phyloP scores from a whole-genome alignment of 768 basidiomycete genomes.

The Boletus reticuloceps region DNA sequence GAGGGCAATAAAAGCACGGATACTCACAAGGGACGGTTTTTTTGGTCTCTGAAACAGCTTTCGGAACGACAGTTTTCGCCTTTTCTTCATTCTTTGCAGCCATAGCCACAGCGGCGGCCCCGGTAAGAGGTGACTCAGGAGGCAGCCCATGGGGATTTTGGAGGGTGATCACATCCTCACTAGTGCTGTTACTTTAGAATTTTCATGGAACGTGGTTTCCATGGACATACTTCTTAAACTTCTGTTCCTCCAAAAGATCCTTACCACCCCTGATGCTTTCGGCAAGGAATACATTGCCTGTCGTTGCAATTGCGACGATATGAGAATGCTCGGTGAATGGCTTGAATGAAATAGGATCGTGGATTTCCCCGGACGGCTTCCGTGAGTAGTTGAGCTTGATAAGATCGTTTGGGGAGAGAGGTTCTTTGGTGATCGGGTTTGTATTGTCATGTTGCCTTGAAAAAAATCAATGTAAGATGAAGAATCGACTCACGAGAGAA shows the following conservation, averaged over 20 bases:
- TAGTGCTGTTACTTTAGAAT: slow-evolving; percentile 25
- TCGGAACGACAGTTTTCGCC: slow-evolving; percentile 28
- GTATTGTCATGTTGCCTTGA: slow-evolving; percentile 77
- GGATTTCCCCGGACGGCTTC: slow-evolving; percentile 81
- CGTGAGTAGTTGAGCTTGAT: slow-evolving; percentile 80
- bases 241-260: slow-evolving; percentile 82
- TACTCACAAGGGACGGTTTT: slow-evolving; percentile 64
- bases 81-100: slow-evolving; percentile 34
- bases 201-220: neutral
- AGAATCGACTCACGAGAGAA: slow-evolving; percentile 1
- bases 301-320: slow-evolving; percentile 85
- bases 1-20: neutral
- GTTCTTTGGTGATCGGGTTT: slow-evolving; percentile 73
- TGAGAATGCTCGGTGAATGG: slow-evolving; percentile 96
- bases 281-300: slow-evolving; percentile 90
- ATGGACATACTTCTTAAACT: slow-evolving; percentile 72
- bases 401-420: slow-evolving; percentile 67
- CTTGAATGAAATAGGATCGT: slow-evolving; percentile 98
- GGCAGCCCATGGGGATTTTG: slow-evolving; percentile 86
- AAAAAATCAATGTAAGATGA: slow-evolving; percentile 9
- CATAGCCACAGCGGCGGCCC: slow-evolving; percentile 27
- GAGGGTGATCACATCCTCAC: slow-evolving; percentile 88
- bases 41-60: slow-evolving; percentile 43
- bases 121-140: slow-evolving; percentile 46
- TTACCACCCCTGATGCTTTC: slow-evolving; percentile 85